Conservation (phyloP, 108 stramenopile species). For the Nitzschia palea region DNA sequence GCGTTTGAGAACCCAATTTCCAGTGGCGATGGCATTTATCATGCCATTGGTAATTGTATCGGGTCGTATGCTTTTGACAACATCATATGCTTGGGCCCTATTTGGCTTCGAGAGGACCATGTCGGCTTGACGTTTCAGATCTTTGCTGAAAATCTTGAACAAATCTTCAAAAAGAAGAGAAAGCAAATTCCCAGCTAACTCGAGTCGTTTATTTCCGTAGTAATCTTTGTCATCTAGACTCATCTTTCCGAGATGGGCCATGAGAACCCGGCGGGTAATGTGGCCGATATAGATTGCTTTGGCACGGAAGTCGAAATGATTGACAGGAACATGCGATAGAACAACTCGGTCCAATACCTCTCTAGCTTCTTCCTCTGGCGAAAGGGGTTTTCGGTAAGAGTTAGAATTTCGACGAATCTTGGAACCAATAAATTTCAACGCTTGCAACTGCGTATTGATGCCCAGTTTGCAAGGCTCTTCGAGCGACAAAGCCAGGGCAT, state of each 20-base stretch:
- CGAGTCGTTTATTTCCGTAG: slow-evolving; percentile 98
- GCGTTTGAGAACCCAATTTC: slow-evolving; percentile 98
- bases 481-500: slow-evolving; percentile 87
- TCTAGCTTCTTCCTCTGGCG: slow-evolving; percentile 93
- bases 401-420: slow-evolving; percentile 85
- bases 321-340: slow-evolving; percentile 94
- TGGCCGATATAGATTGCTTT: slow-evolving; percentile 95
- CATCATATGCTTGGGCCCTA: slow-evolving; percentile 94
- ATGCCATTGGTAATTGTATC: slow-evolving; percentile 97
- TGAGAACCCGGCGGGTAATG: slow-evolving; percentile 90
- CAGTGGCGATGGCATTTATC: slow-evolving; percentile 94
- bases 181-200: slow-evolving; percentile 95
- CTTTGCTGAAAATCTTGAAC: slow-evolving; percentile 96
- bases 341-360: slow-evolving; percentile 96
- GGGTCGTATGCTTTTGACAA: slow-evolving; percentile 84
- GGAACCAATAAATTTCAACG: slow-evolving; percentile 88
- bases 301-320: slow-evolving; percentile 84
- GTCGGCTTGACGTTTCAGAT: slow-evolving; percentile 94
- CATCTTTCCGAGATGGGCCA: slow-evolving; percentile 85
- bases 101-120: slow-evolving; percentile 94
- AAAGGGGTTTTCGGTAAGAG: slow-evolving; percentile 51
- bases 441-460: slow-evolving; percentile 91
- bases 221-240: slow-evolving; percentile 97
- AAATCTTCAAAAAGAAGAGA: slow-evolving; percentile 97
- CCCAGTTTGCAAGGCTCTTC: slow-evolving; percentile 89